Evolutionary conservation across 164 flowering plant genomes (phyloP).

Genomic region (Sedum album): DNA sequence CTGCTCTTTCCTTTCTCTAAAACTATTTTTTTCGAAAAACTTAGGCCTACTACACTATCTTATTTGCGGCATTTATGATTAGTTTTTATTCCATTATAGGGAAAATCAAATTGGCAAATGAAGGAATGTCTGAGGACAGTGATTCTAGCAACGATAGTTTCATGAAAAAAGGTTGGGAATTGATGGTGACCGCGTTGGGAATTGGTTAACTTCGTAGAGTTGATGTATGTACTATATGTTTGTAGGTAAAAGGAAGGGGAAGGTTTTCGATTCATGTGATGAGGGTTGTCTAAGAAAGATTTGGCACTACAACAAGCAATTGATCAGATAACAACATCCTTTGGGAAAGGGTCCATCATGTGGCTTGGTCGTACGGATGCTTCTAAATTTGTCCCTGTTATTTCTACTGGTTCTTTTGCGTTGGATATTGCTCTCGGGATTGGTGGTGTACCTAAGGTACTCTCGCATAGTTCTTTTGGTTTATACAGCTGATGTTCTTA

Average conservation of each 20-base stretch:
- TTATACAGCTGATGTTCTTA: not conserved
- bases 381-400: slow-evolving; percentile 54
- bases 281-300: slow-evolving; percentile 75
- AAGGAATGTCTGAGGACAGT: not conserved
- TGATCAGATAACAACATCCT: slow-evolving; percentile 80
- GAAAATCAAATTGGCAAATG: not conserved
- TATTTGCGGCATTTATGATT: not conserved
- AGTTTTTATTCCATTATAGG: not conserved
- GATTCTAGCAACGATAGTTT: not conserved
- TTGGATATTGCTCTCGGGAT: slow-evolving; percentile 79
- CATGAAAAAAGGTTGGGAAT: not conserved
- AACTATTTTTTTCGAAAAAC: too few relatives aligned
- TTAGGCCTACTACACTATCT: too few relatives aligned
- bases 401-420: slow-evolving; percentile 86
- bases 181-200: not conserved
- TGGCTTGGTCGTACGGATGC: slow-evolving; percentile 79
- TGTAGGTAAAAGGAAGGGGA: slow-evolving; percentile 56
- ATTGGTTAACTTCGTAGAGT: not conserved
- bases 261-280: slow-evolving; percentile 50
- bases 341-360: slow-evolving; percentile 94
- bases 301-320: slow-evolving; percentile 71
- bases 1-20: not conserved
- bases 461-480: not conserved
- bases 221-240: not conserved
- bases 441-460: slow-evolving; percentile 96